Evolutionary conservation across 129 eudicot genomes (phyloP), one percentile per base, ranked within the genome.

Genomic region (Flaveria trinervia): DNA sequence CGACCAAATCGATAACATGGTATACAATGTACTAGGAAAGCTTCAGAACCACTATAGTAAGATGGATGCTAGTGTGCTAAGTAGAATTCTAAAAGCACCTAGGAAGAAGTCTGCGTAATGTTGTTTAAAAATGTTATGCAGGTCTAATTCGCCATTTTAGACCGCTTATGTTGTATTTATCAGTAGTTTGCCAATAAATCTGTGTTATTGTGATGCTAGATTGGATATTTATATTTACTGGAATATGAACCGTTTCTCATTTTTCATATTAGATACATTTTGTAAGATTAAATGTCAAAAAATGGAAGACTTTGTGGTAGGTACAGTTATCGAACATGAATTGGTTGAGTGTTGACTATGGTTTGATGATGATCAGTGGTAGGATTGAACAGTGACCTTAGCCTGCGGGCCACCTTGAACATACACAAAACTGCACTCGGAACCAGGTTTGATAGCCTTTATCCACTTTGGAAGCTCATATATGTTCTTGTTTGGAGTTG

Each of bases 391-490:
- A 25, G 90, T 71, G 73, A 91, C 81, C 81, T 83, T 87, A 70
- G 99, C 96, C 83, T 91, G 99, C 23, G 97, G 85, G n/a, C 96
- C 97, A 41, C 99, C 97, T 86, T 94, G 99, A 79, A 91, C 80
- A 60, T 94, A 89, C 28, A 91, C 90, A 60, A 94, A 89, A 66
- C 70, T 89, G 81, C 81, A 86, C 66, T 94, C 97, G 1, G 91
- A 79, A 77, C 90, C 92, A 46, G 97, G 87, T 62, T 77, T 54
- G 67, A 94, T 56, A 45, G 83, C 86, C 72, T 89, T 91, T 9
- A 79, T 70, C 91, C 94, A 84, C 22, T 71, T 49, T n/a, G 98
- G 98, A 71, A 89, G 82, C 62, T 77, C 80, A 28, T 89, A 94
- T 25, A 75, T 76, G 81, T 84, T 85, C 84, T 91, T 94, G 64